Percentiles rank a stretch among this genome's conserved stretches.
Conservation (phyloP, 2,329 filamentous ascomycete species). For the Diaporthe vexans region DNA sequence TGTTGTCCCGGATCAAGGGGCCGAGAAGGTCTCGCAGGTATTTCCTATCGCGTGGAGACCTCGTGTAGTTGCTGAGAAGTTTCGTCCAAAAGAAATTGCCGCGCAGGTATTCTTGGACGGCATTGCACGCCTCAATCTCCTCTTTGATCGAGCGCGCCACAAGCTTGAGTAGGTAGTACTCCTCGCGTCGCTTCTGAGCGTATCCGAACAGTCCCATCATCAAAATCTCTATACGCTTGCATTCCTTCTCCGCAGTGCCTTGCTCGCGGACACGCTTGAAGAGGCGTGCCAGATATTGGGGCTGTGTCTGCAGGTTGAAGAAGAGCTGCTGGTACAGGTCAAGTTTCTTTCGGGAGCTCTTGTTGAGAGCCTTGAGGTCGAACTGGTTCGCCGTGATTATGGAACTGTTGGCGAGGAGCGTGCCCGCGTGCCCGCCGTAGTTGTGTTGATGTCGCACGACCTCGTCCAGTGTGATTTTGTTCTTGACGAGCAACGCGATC, state of each 20-base stretch:
- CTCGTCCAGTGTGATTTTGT: constrained; percentile 98
- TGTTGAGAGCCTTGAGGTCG: constrained; percentile 97
- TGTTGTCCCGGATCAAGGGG: constrained; percentile 88
- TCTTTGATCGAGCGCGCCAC: constrained; percentile 86
- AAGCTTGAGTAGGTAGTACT: constrained; percentile 95
- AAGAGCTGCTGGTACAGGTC: constrained; percentile 98
- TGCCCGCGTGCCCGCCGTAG: constrained; percentile 90
- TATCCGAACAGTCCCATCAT: constrained; percentile 98
- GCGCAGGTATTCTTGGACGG: constrained; percentile 86
- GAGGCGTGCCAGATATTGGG: constrained; percentile 90
- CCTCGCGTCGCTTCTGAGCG: constrained; percentile 94
- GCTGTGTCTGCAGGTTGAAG: constrained; percentile 96
- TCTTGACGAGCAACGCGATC: constrained; percentile 97
- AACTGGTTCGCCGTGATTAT: constrained; percentile 93
- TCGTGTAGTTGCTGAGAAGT: constrained; percentile 87
- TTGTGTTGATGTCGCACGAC: constrained; percentile 97
- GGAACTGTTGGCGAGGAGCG: constrained; percentile 87
- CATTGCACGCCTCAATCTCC: constrained; percentile 81
- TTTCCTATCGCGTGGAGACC: constrained; percentile 92
- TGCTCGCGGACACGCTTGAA: constrained; percentile 88
- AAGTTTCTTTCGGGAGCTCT: constrained; percentile 93
- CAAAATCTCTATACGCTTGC: constrained; percentile 90
- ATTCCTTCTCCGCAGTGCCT: constrained; percentile 90
- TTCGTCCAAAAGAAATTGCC: constrained; percentile 96
- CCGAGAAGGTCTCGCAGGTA: constrained; percentile 90